Evolutionary conservation across 2,329 filamentous ascomycete genomes (phyloP).

Genomic region (Metarhizium brunneum): DNA sequence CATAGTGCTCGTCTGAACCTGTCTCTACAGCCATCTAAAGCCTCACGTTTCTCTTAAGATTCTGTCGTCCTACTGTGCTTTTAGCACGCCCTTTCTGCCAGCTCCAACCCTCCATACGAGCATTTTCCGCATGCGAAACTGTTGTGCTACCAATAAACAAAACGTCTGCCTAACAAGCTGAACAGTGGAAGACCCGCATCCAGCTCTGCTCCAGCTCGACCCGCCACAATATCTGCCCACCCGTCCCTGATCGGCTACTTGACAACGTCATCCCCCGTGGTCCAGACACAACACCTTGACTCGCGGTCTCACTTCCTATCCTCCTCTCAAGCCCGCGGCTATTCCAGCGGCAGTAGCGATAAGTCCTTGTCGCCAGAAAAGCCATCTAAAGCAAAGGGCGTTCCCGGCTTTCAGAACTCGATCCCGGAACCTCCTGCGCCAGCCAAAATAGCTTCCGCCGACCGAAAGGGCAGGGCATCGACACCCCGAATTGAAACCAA

Average conservation of each 20-base stretch:
- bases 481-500: slow-evolving; percentile 21
- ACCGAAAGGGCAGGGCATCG: slow-evolving; percentile 17
- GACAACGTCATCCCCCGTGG: slow-evolving; percentile 58
- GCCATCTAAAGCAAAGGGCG: neutral
- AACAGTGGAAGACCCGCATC: slow-evolving; percentile 8
- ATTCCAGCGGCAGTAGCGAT: slow-evolving; percentile 57
- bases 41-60: neutral
- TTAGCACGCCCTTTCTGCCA: neutral
- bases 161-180: neutral
- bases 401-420: slow-evolving; percentile 1
- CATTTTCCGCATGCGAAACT: neutral
- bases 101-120: neutral
- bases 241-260: slow-evolving; percentile 59
- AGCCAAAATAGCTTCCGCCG: slow-evolving; percentile 19
- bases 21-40: neutral
- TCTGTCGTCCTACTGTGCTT: neutral
- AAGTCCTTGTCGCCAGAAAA: slow-evolving; percentile 14
- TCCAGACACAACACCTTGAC: slow-evolving; percentile 45
- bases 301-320: slow-evolving; percentile 21
- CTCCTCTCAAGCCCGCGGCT: slow-evolving; percentile 49
- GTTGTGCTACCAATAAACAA: neutral
- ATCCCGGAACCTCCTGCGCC: slow-evolving; percentile 20
- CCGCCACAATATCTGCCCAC: slow-evolving; percentile 36
- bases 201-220: slow-evolving; percentile 18
- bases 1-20: no score